These are phyloP conservation scores for Trichophyton benhamiae DNA, from an alignment of 2,329 filamentous ascomycete genomes.

Conservation along the genomic window DNA sequence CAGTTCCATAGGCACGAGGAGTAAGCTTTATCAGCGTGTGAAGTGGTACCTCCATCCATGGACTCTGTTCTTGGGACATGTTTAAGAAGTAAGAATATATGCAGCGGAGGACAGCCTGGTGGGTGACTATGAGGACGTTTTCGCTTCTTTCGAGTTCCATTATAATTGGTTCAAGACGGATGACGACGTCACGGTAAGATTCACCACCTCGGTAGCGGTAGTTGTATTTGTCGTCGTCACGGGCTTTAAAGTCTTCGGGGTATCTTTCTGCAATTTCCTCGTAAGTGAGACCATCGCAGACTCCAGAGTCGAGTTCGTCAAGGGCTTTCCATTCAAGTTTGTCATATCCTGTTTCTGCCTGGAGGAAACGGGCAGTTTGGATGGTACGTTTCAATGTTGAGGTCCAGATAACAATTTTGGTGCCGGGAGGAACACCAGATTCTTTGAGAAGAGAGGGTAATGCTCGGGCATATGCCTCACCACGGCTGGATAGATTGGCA, in stretches of 20 bases:
- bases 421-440: slow-evolving; percentile 62
- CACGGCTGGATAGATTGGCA: slow-evolving; percentile 70
- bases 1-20: slow-evolving; percentile 82
- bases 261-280: slow-evolving; percentile 84
- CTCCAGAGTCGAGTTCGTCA: slow-evolving; percentile 90
- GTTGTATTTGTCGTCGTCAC: slow-evolving; percentile 98
- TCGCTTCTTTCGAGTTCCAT: slow-evolving; percentile 96
- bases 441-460: slow-evolving; percentile 73
- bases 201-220: slow-evolving; percentile 96
- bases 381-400: slow-evolving; percentile 75
- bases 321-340: slow-evolving; percentile 98
- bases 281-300: slow-evolving; percentile 94
- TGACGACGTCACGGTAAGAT: slow-evolving; percentile 92
- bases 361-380: slow-evolving; percentile 74
- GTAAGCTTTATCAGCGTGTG: slow-evolving; percentile 96
- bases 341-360: slow-evolving; percentile 58
- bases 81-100: slow-evolving; percentile 99
- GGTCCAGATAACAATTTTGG: slow-evolving; percentile 60
- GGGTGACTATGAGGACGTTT: slow-evolving; percentile 94
- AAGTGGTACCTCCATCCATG: slow-evolving; percentile 97
- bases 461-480: slow-evolving; percentile 73
- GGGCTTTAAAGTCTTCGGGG: slow-evolving; percentile 87
- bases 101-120: slow-evolving; percentile 90
- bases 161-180: slow-evolving; percentile 95
- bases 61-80: slow-evolving; percentile 78